phyloP scores from a whole-genome alignment of 805 yeast genomes.

The Yamadazyma sp. region DNA sequence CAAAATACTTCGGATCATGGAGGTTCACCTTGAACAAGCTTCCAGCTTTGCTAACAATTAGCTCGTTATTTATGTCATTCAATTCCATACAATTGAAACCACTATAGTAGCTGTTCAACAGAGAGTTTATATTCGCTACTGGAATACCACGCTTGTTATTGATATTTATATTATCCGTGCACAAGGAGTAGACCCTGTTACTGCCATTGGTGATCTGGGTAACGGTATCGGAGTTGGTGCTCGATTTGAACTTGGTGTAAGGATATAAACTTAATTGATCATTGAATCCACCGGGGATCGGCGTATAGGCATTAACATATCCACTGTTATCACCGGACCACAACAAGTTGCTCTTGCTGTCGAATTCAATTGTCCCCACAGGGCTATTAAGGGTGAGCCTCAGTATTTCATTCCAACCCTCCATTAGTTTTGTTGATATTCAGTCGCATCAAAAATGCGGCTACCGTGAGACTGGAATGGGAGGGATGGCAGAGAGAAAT shows the following conservation, averaged over 20 bases:
- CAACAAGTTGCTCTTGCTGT: constrained; percentile 67
- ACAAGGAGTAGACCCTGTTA: constrained; percentile 36
- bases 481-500: no score
- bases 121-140: constrained; percentile 12
- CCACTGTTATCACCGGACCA: constrained; percentile 84
- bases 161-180: constrained; percentile 29
- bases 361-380: constrained; percentile 49
- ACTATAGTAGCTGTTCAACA: constrained; percentile 12
- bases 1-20: constrained; percentile 25
- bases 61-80: constrained; percentile 23
- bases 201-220: constrained; percentile 29
- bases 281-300: constrained; percentile 1
- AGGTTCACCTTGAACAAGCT: constrained; percentile 34
- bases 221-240: constrained; percentile 22
- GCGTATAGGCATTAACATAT: constrained; percentile 26
- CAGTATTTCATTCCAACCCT: constrained; percentile 51
- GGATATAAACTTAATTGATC: constrained; percentile 25
- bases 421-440: constrained; percentile 31
- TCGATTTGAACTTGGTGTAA: constrained; percentile 36
- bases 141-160: constrained; percentile 37
- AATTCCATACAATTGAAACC: constrained; percentile 16
- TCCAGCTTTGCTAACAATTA: constrained; percentile 23
- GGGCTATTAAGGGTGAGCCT: constrained; percentile 12
- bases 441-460: constrained; percentile 5
- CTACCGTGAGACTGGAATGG: constrained; percentile 1